phyloP scores from a whole-genome alignment of 2,329 filamentous ascomycete species.

The Fusarium decemcellulare region DNA sequence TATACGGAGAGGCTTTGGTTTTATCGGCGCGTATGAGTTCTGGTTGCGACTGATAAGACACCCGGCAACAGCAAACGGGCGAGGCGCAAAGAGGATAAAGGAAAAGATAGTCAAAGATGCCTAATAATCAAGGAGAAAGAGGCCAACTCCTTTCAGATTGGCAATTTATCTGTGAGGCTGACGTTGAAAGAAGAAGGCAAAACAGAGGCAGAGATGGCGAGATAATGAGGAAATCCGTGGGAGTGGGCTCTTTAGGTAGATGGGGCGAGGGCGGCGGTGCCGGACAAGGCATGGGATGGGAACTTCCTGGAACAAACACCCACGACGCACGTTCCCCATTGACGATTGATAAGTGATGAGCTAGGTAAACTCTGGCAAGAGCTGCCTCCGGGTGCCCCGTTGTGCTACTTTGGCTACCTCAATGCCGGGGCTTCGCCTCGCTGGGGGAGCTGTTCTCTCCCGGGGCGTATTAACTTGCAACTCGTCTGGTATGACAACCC shows the following conservation, averaged over 20 bases:
- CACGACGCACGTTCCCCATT: slow-evolving; percentile 35
- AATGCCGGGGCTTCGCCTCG: slow-evolving; percentile 36
- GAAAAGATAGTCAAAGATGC: slow-evolving; percentile 1
- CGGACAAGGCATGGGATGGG: not conserved
- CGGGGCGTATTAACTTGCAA: not conserved
- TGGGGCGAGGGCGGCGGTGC: slow-evolving; percentile 37
- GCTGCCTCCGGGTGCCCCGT: slow-evolving; percentile 25
- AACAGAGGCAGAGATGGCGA: slow-evolving; percentile 20
- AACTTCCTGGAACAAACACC: slow-evolving; percentile 20
- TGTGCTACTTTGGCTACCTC: slow-evolving; percentile 15
- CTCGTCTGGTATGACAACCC: slow-evolving; percentile 5
- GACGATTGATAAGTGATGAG: slow-evolving; percentile 40
- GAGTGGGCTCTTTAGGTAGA: slow-evolving; percentile 37
- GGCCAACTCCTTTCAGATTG: slow-evolving; percentile 24
- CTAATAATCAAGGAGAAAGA: slow-evolving; percentile 11
- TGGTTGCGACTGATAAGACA: slow-evolving; percentile 22
- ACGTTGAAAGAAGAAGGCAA: slow-evolving; percentile 11
- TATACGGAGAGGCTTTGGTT: slow-evolving; percentile 14
- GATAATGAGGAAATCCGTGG: slow-evolving; percentile 28
- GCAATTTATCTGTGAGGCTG: slow-evolving; percentile 6
- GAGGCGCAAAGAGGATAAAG: slow-evolving; percentile 4
- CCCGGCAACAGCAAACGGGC: slow-evolving; percentile 6
- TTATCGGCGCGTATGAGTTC: slow-evolving; percentile 22
- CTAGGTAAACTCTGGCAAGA: slow-evolving; percentile 30
- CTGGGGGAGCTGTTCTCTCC: slow-evolving; percentile 13